Evolutionary conservation across 2,329 filamentous ascomycete species (phyloP).

Genomic region (Remersonia thermophila): DNA sequence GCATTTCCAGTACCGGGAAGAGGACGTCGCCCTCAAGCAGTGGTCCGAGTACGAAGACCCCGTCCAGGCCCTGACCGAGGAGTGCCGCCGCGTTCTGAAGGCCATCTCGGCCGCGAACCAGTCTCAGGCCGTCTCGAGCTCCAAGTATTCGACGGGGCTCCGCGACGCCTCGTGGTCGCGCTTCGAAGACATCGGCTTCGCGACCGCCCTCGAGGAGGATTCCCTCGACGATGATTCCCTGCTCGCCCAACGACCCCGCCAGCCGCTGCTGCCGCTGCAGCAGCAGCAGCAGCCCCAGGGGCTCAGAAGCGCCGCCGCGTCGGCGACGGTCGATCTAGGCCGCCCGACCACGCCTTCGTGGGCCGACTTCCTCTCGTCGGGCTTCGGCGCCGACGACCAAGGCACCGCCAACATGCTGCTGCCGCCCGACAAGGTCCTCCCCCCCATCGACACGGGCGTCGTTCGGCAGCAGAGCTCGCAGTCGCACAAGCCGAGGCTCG

Average conservation of each 20-base stretch:
- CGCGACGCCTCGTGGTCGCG: constrained; percentile 90
- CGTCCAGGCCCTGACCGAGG: constrained; percentile 75
- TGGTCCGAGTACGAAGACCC: constrained; percentile 88
- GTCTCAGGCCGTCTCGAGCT: constrained; percentile 55
- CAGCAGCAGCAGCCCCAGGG: constrained; percentile 25
- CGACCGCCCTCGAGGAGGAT: constrained; percentile 59
- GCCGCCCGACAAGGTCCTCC: constrained; percentile 84
- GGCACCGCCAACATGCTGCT: constrained; percentile 59
- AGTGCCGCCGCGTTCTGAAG: constrained; percentile 81
- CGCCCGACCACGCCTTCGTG: constrained; percentile 93
- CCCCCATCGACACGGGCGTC: constrained; percentile 61
- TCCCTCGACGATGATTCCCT: constrained; percentile 49
- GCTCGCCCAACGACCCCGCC: constrained; percentile 25
- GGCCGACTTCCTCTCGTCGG: constrained; percentile 93
- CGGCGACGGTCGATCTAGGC: constrained; percentile 52
- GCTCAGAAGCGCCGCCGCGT: constrained; percentile 53
- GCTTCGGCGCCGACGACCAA: constrained; percentile 65
- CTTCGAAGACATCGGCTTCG: constrained; percentile 91
- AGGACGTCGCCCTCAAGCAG: constrained; percentile 69
- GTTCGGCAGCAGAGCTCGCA: constrained; percentile 79
- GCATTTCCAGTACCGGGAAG: constrained; percentile 89
- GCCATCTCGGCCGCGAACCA: constrained; percentile 84
- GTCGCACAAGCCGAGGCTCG: constrained; percentile 63
- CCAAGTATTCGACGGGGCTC: constrained; percentile 59
- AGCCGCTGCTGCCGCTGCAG: too few species aligned